phyloP scores from a whole-genome alignment of 2,329 filamentous ascomycete genomes.

The Daldinia eschscholtzii region DNA sequence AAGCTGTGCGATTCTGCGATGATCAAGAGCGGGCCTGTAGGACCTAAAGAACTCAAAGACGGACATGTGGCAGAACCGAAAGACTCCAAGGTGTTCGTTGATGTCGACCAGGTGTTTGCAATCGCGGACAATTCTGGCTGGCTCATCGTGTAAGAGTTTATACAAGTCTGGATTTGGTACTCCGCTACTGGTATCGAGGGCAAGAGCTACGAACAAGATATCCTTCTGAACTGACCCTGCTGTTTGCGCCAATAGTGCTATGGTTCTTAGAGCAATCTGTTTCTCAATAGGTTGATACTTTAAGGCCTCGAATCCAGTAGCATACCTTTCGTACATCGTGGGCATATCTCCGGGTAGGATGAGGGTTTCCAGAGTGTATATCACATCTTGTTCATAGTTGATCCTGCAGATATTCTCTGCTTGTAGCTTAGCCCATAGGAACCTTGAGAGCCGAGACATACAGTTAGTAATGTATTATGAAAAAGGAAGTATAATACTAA shows the following conservation, averaged over 20 bases:
- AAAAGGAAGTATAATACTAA: conserved; percentile 1
- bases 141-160: conserved; percentile 5
- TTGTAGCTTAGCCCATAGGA: conserved; percentile 15
- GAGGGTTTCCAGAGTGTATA: neutral
- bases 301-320: neutral
- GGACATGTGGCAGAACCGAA: conserved; percentile 15
- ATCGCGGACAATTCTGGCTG: conserved; percentile 1
- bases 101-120: conserved; percentile 19
- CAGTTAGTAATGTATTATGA: neutral
- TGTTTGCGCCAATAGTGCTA: conserved; percentile 9
- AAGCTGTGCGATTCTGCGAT: neutral
- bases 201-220: conserved; percentile 5
- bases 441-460: conserved; percentile 1
- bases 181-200: conserved; percentile 4
- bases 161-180: neutral
- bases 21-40: neutral
- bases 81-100: conserved; percentile 6
- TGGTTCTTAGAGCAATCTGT: conserved; percentile 9
- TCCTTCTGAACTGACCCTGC: conserved; percentile 10
- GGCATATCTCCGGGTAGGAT: conserved; percentile 5
- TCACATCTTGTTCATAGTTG: neutral
- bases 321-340: conserved; percentile 5
- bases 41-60: conserved; percentile 17
- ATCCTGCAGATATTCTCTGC: conserved; percentile 12
- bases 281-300: neutral